Conservation (phyloP, 1,139 yeast genomes). For the Hemisphaericaspora subhashii region DNA sequence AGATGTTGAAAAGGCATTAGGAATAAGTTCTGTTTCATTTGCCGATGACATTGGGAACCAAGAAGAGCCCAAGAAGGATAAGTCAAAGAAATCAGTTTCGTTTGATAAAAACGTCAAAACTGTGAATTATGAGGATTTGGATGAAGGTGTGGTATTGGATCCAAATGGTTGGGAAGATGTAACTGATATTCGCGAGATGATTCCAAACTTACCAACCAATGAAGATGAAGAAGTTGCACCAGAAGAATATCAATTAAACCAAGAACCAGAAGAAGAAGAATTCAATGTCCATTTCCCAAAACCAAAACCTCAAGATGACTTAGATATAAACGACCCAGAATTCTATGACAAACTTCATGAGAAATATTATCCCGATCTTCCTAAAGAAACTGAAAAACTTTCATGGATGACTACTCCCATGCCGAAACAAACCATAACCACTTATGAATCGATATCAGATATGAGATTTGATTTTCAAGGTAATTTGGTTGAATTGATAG, state of each 20-base stretch:
- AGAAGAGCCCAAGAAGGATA: conserved; percentile 8
- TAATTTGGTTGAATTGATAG: conserved; percentile 50
- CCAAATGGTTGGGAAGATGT: conserved; percentile 47
- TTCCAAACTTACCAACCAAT: conserved; percentile 34
- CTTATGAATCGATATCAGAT: conserved; percentile 64
- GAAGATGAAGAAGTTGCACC: conserved; percentile 45
- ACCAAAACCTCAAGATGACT: conserved; percentile 37
- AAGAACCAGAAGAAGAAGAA: conserved; percentile 28
- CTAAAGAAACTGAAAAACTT: conserved; percentile 75
- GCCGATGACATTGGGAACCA: conserved; percentile 12
- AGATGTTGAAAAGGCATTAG: conserved; percentile 43
- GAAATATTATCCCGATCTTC: conserved; percentile 86
- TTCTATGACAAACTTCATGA: conserved; percentile 78
- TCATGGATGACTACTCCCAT: conserved; percentile 86
- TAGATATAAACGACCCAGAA: conserved; percentile 72
- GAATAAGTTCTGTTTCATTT: conserved; percentile 19
- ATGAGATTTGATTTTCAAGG: conserved; percentile 90
- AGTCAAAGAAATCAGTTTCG: conserved; percentile 18
- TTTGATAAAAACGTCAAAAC: conserved; percentile 33
- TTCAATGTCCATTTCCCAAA: conserved; percentile 63
- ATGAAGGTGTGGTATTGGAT: conserved; percentile 26
- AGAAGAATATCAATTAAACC: conserved; percentile 19
- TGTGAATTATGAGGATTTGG: conserved; percentile 39
- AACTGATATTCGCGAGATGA: conserved; percentile 34
- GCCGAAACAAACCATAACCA: conserved; percentile 43